phyloP scores from a whole-genome alignment of 73 alveolate genomes.

The Tetrahymena thermophila region DNA sequence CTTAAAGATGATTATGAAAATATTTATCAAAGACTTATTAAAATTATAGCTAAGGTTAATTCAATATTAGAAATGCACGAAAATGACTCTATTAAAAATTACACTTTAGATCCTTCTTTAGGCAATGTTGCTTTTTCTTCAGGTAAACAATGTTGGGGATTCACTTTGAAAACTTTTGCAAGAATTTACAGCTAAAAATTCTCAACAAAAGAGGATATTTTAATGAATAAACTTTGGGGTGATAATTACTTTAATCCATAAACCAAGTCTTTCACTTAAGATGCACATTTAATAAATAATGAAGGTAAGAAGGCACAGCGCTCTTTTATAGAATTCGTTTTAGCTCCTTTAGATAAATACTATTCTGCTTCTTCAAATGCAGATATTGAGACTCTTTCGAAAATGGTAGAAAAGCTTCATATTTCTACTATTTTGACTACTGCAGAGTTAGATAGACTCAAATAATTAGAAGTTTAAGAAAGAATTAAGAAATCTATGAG shows the following conservation, averaged over 20 bases:
- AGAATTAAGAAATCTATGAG: slow-evolving; percentile 65
- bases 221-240: slow-evolving; percentile 85
- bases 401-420: slow-evolving; percentile 47
- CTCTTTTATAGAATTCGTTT: slow-evolving; percentile 78
- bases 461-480: neutral
- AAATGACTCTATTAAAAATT: slow-evolving; percentile 51
- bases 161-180: slow-evolving; percentile 80
- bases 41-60: slow-evolving; percentile 70
- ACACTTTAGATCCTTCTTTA: slow-evolving; percentile 59
- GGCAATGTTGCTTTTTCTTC: slow-evolving; percentile 91
- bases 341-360: slow-evolving; percentile 67
- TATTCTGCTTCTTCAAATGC: slow-evolving; percentile 57
- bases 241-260: slow-evolving; percentile 64
- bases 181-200: slow-evolving; percentile 80
- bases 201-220: slow-evolving; percentile 74
- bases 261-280: slow-evolving; percentile 37
- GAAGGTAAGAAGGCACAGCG: slow-evolving; percentile 59
- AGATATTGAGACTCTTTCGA: slow-evolving; percentile 48
- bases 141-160: slow-evolving; percentile 92
- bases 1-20: slow-evolving; percentile 73
- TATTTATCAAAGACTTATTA: slow-evolving; percentile 64
- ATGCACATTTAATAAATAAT: slow-evolving; percentile 1
- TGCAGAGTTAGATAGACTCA: slow-evolving; percentile 42
- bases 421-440: slow-evolving; percentile 28
- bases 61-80: slow-evolving; percentile 68